These are phyloP conservation scores for Pseudocohnilembus persalinus DNA, from an alignment of 169 alveolate genomes.

Conservation along the genomic window DNA sequence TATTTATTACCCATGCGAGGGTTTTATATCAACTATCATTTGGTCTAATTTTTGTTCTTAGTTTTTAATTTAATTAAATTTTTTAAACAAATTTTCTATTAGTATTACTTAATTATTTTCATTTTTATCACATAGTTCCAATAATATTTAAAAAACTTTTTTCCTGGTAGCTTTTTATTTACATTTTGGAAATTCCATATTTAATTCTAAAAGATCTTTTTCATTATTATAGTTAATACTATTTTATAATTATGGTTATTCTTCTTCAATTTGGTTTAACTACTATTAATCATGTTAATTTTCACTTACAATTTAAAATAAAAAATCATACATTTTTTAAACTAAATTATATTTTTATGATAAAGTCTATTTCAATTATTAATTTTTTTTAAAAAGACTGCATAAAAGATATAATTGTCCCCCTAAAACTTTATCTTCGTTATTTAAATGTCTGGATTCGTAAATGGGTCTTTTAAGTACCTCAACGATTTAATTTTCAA, in stretches of 20 bases:
- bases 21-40: not conserved
- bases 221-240: not conserved
- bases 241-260: too few species aligned
- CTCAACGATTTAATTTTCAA: not conserved
- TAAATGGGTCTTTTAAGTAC: not conserved
- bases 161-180: not conserved
- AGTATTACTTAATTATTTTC: not conserved
- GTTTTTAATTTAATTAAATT: too few species aligned
- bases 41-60: not conserved
- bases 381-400: not conserved
- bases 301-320: not conserved
- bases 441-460: not conserved
- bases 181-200: not conserved
- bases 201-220: not conserved
- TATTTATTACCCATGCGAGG: not conserved
- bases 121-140: not conserved
- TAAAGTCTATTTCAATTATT: too few species aligned
- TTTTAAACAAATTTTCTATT: not conserved
- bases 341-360: too few species aligned
- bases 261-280: not conserved
- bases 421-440: not conserved
- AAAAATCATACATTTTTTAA: not conserved
- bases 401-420: not conserved
- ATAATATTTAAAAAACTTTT: not conserved
- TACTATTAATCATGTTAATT: not conserved